These are phyloP conservation scores for Pouteria glomerata DNA, from an alignment of 148 eudicot species.

Conservation along the genomic window DNA sequence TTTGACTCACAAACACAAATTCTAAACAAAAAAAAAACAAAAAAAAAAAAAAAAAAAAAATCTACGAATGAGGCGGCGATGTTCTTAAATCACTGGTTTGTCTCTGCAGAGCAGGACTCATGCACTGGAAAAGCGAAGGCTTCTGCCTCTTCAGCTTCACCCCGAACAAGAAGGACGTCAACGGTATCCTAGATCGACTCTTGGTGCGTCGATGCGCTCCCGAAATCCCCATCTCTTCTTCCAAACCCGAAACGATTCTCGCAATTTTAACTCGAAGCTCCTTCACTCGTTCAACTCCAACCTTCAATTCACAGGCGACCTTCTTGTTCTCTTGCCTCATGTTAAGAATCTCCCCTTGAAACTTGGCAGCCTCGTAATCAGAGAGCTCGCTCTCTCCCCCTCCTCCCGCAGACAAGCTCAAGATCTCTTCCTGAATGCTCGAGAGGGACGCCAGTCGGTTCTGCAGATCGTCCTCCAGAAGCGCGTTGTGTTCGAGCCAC, in stretches of 20 bases:
- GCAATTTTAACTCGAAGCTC: slow-evolving; percentile 42
- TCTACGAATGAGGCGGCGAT: slow-evolving; percentile 1
- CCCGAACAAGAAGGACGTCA: slow-evolving; percentile 67
- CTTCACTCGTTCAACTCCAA: slow-evolving; percentile 45
- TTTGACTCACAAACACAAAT: too few species aligned
- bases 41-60: background rate
- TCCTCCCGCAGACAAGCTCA: slow-evolving; percentile 23
- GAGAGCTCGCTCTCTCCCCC: slow-evolving; percentile 28
- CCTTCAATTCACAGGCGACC: slow-evolving; percentile 55
- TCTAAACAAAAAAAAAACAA: too few species aligned
- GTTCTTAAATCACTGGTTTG: slow-evolving; percentile 26
- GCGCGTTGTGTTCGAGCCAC: slow-evolving; percentile 65
- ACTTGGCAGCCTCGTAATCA: slow-evolving; percentile 60
- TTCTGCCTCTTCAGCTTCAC: slow-evolving; percentile 54
- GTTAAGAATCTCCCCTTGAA: slow-evolving; percentile 72
- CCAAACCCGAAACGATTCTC: slow-evolving; percentile 37
- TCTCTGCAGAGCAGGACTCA: slow-evolving; percentile 38
- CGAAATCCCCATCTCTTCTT: slow-evolving; percentile 49
- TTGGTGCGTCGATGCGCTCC: slow-evolving; percentile 18
- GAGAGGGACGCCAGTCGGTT: slow-evolving; percentile 52
- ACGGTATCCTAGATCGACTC: slow-evolving; percentile 48
- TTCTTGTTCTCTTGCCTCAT: slow-evolving; percentile 80
- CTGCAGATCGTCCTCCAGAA: slow-evolving; percentile 57
- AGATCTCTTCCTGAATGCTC: slow-evolving; percentile 55
- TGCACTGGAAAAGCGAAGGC: slow-evolving; percentile 50